A percentile compares a stretch with the other conserved stretches of the same genome.
phyloP scores from a whole-genome alignment of 2,329 filamentous ascomycete species.

The Aspergillus tamarii region DNA sequence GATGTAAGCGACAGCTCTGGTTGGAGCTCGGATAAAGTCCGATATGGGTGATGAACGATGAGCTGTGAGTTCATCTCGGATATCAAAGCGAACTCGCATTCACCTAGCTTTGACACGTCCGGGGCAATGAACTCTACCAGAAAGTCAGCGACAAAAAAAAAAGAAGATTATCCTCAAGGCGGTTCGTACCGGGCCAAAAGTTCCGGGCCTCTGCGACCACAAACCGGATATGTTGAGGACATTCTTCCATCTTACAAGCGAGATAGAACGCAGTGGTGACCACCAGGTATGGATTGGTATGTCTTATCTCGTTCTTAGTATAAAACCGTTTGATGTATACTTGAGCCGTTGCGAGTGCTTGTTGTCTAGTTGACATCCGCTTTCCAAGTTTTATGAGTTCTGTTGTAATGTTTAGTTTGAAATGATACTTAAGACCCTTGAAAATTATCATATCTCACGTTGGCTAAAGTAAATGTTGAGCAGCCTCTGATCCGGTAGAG shows the following conservation, averaged over 20 bases:
- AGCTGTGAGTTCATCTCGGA: conserved; percentile 88
- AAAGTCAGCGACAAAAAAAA: conserved; percentile 20
- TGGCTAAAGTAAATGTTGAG: conserved; percentile 91
- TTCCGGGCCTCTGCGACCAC: conserved; percentile 84
- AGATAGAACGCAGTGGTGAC: conserved; percentile 93
- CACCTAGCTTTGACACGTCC: conserved; percentile 82
- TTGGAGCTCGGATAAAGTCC: conserved; percentile 73
- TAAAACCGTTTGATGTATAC: conserved; percentile 96
- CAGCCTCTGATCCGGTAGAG: conserved; percentile 78
- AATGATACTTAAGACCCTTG: not conserved
- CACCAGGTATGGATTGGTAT: conserved; percentile 90
- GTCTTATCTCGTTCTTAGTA: conserved; percentile 83
- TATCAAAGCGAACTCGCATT: conserved; percentile 92
- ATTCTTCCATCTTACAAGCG: conserved; percentile 97
- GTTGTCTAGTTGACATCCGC: conserved; percentile 82
- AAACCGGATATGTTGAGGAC: conserved; percentile 90
- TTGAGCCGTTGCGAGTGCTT: conserved; percentile 90
- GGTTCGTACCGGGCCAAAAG: conserved; percentile 70
- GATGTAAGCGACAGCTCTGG: conserved; percentile 70
- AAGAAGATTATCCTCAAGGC: conserved; percentile 2
- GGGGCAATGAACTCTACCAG: conserved; percentile 66
- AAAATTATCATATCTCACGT: conserved; percentile 59
- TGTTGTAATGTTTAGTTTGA: conserved; percentile 38
- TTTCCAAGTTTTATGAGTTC: conserved; percentile 83
- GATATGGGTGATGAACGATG: conserved; percentile 89